A percentile compares a stretch with the other conserved stretches of the same genome.
Conservation (phyloP, 164 flowering plant genomes). For the Cinnamomum chago region DNA sequence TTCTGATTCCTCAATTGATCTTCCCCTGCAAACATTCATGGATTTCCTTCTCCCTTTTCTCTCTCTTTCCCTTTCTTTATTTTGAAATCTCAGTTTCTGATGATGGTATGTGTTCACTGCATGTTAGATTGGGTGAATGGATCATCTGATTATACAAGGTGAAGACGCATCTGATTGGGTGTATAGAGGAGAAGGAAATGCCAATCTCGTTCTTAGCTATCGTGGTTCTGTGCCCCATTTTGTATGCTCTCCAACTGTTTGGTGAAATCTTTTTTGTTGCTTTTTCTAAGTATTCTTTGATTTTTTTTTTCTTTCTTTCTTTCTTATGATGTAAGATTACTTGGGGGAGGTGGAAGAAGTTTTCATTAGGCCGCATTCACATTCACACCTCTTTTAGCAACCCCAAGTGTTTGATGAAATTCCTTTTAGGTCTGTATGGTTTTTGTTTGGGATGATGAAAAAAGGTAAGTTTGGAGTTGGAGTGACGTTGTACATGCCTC, state of each 20-base stretch:
- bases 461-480: too few species aligned
- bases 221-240: slow-evolving; percentile 60
- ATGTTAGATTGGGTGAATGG: slow-evolving; percentile 27
- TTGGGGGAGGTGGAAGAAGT: too few species aligned
- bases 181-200: slow-evolving; percentile 94
- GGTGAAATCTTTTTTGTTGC: not conserved
- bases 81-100: not conserved
- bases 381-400: too few species aligned
- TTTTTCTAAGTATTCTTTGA: not conserved
- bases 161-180: slow-evolving; percentile 72
- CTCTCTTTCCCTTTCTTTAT: not conserved
- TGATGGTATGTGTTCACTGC: not conserved
- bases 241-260: slow-evolving; percentile 31
- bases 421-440: too few species aligned
- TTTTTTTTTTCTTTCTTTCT: too few species aligned
- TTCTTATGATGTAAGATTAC: too few species aligned
- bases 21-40: not conserved
- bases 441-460: too few species aligned
- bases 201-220: slow-evolving; percentile 75
- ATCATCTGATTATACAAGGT: slow-evolving; percentile 36
- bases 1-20: too few species aligned
- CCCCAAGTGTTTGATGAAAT: too few species aligned
- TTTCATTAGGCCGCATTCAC: too few species aligned
- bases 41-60: not conserved
- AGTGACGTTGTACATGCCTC: too few species aligned